A percentile compares a stretch with the other conserved stretches of the same genome.
Conservation (phyloP, 495 filamentous ascomycete genomes). For the Trichoderma parareesei region DNA sequence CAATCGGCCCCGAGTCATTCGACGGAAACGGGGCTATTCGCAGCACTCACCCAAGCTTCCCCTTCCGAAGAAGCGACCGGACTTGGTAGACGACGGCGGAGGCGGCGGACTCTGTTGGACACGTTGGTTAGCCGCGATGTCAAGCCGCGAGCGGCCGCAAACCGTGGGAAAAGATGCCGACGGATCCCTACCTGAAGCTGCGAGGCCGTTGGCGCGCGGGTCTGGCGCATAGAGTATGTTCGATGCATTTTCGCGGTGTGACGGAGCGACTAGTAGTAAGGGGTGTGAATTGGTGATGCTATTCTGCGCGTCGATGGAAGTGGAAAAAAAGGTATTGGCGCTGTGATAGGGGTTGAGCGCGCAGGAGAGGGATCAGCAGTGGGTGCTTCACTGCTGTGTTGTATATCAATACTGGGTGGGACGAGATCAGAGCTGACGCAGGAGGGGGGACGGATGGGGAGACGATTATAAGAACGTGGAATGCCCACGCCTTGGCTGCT, state of each 20-base stretch:
- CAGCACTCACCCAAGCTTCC: slow-evolving; percentile 62
- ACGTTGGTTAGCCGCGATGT: neutral
- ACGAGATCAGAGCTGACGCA: neutral
- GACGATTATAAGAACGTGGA: neutral
- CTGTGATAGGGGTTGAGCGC: neutral
- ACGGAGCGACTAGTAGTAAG: neutral
- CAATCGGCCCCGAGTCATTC: neutral
- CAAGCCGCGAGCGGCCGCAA: neutral
- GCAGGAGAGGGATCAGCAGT: neutral
- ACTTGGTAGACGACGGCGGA: slow-evolving; percentile 84
- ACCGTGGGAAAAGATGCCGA: neutral
- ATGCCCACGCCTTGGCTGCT: neutral
- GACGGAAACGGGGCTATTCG: neutral
- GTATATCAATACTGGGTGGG: neutral
- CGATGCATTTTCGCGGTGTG: slow-evolving; percentile 66
- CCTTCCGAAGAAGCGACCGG: slow-evolving; percentile 76
- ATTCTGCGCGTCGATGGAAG: neutral
- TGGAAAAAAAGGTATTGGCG: neutral
- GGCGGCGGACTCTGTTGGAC: slow-evolving; percentile 80
- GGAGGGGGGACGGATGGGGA: slow-evolving; percentile 11
- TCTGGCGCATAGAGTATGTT: slow-evolving; percentile 97
- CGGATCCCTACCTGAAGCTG: slow-evolving; percentile 35
- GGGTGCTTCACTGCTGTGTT: neutral
- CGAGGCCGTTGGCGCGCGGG: slow-evolving; percentile 74
- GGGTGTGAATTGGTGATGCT: neutral